Evolutionary conservation across 768 basidiomycete genomes (phyloP), one percentile per base, ranked within the genome.

Genomic region (Daedalea quercina): DNA sequence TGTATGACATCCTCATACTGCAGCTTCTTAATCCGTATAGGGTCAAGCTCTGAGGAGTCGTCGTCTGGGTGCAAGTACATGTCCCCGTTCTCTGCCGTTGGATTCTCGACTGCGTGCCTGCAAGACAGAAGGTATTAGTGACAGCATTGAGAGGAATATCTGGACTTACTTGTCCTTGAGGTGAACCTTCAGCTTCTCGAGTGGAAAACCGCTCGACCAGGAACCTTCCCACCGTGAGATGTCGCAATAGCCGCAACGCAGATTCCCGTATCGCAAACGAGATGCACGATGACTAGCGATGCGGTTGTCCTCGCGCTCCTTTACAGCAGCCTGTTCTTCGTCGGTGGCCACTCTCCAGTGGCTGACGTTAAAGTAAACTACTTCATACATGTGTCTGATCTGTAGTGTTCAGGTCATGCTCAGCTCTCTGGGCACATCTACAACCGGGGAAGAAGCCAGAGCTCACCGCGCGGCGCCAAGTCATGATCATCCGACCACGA

Each of bases 41-140:
- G 37, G 6, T 40, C 19, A 6, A 40, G 37, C 15, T 40, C 37
- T 6, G 6, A 15, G 7, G 3, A 6, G 15, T 15, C 17, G 20
- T 47, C 46, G 24, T n/a, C n/a, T n/a, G 46, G 46, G 20, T 47
- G 46, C 22, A 47, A 17, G 19, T 47, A 47, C 31, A 47, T 22
- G 20, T 47, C 46, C 11, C 46, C 46, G 26, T 47, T 47, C 25
- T 47, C 46, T 3, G 33, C 20, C 9, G 12, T 47, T n/a, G 28
- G 24, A 12, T 47, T 33, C 25, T 28, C 46, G 19, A 47, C 20
- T 3, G 24, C 13, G 20, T 47, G 46, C 17, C 46, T 47, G 26
- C 3, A 24, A 22, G n/a, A n/a, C n/a, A n/a, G n/a, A n/a, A n/a
- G n/a, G n/a, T n/a, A n/a, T n/a, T n/a, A n/a, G n/a, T n/a, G n/a